Evolutionary conservation across 208 protist species (phyloP).

Genomic region (Crithidia bombi): DNA sequence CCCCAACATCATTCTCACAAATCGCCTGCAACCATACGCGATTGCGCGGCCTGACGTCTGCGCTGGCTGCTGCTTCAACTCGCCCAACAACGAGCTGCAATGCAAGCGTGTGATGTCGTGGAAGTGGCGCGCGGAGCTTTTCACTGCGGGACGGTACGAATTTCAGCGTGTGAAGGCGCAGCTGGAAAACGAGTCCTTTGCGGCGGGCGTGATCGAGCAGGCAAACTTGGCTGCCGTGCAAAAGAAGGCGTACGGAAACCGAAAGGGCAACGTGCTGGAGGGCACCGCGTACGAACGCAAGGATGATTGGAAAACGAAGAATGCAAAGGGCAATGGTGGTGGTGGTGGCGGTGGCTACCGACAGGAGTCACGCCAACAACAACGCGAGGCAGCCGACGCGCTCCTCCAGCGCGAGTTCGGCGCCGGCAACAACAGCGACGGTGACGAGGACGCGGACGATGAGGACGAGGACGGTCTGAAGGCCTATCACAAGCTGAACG

Average conservation of each 20-base stretch:
- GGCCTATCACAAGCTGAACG: slow-evolving; percentile 86
- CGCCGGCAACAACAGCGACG: slow-evolving; percentile 23
- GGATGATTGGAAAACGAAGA: slow-evolving; percentile 54
- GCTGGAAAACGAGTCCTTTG: slow-evolving; percentile 96
- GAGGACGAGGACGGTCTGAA: slow-evolving; percentile 62
- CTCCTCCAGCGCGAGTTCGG: slow-evolving; percentile 53
- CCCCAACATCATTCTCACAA: slow-evolving; percentile 99
- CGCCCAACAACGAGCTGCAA: slow-evolving; percentile 92
- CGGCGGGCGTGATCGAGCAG: slow-evolving; percentile 75
- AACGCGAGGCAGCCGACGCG: slow-evolving; percentile 67
- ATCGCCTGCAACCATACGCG: slow-evolving; percentile 98
- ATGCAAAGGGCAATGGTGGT: slow-evolving; percentile 19
- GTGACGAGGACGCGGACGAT: slow-evolving; percentile 41
- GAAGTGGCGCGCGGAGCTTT: slow-evolving; percentile 98
- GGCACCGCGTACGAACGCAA: slow-evolving; percentile 87
- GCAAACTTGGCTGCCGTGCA: slow-evolving; percentile 86
- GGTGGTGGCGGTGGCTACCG: slow-evolving; percentile 68
- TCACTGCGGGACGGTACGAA: slow-evolving; percentile 95
- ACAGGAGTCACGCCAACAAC: slow-evolving; percentile 60
- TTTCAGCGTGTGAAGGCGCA: slow-evolving; percentile 96
- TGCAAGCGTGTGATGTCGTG: slow-evolving; percentile 98
- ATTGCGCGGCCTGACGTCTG: slow-evolving; percentile 96
- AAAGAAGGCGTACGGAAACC: slow-evolving; percentile 92
- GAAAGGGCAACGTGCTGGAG: slow-evolving; percentile 91
- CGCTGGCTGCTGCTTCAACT: slow-evolving; percentile 97